Evolutionary conservation across 2,329 filamentous ascomycete genomes (phyloP), one percentile per base, ranked within the genome.

Genomic region (Trichoderma oligosporum): DNA sequence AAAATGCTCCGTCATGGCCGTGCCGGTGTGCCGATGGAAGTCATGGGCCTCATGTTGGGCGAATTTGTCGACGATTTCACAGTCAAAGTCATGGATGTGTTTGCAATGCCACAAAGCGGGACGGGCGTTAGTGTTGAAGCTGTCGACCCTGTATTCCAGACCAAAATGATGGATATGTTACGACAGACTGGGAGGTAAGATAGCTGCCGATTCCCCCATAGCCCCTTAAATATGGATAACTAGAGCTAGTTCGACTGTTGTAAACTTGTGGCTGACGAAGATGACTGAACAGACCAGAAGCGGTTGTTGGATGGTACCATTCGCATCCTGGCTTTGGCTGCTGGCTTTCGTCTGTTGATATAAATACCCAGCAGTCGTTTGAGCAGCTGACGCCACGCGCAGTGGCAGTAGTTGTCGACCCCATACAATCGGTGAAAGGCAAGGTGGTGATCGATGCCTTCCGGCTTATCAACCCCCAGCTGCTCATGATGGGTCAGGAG

Each of bases 81-180:
- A 59, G 94, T 99, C 61, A 88, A 93, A 65, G 94, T 99, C 12
- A 93, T 97, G 64, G 94, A 99, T 75, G 94, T 99, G 25, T 99
- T 99, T 75, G 94, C 94, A 60, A 99, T 99, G 94, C 94, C 94
- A 18, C 94, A 99, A 73, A 97, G 92, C 66, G 94, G 94, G 76
- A 99, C 94, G 1, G 94, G 94, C 65, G 94, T 99, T 66, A 96
- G 91, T 75, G 94, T 99, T 68, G 94, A 99, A 76, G 95, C 94
- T 51, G 94, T 99, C 62, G 94, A 99, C 72, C 91, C 92, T 8
- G 94, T 99, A 31, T 99, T 99, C 75, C 94, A 99, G 78, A 97
- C 91, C 69, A 99, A 97, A 82, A 99, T 99, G 94, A 99, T 99
- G 94, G 94, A 99, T 73, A 97, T 99, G 94, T 80, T 99, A 72